phyloP scores from a whole-genome alignment of 2,329 filamentous ascomycete species.

The Ophiostoma angusticollis region DNA sequence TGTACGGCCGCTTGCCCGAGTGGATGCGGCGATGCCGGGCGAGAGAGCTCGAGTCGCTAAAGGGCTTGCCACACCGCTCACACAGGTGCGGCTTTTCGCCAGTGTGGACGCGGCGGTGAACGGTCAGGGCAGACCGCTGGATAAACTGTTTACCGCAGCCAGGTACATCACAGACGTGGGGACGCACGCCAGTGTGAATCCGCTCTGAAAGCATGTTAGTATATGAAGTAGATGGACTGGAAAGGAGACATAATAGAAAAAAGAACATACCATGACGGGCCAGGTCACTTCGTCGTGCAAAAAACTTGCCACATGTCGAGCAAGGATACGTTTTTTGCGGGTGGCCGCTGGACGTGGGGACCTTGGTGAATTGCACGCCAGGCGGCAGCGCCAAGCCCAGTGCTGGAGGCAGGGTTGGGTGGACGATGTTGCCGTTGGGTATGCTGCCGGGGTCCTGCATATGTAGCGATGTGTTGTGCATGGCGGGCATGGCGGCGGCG shows the following conservation, averaged over 20 bases:
- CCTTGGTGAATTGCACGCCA: conserved; percentile 16
- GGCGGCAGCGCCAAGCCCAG: conserved; percentile 16
- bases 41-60: conserved; percentile 90
- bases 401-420: conserved; percentile 27
- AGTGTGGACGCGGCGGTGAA: conserved; percentile 90
- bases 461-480: conserved; percentile 34
- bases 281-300: conserved; percentile 85
- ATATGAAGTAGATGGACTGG: not conserved
- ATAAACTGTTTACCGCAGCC: conserved; percentile 95
- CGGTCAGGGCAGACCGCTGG: conserved; percentile 86
- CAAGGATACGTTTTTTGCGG: conserved; percentile 65
- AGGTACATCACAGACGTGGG: conserved; percentile 82
- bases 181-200: conserved; percentile 83
- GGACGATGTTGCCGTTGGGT: conserved; percentile 24
- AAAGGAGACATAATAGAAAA: not conserved
- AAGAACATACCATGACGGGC: conserved; percentile 71
- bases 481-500: too few species aligned
- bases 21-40: conserved; percentile 91
- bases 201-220: conserved; percentile 52
- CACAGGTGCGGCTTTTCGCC: conserved; percentile 98
- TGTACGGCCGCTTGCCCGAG: conserved; percentile 90
- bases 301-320: conserved; percentile 79
- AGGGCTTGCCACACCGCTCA: conserved; percentile 93
- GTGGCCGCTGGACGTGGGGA: conserved; percentile 12
- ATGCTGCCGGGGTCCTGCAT: conserved; percentile 30